A percentile compares a stretch with the other conserved stretches of the same genome.
Evolutionary conservation across 495 filamentous ascomycete species (phyloP).

Genomic region (Niebla homalea): DNA sequence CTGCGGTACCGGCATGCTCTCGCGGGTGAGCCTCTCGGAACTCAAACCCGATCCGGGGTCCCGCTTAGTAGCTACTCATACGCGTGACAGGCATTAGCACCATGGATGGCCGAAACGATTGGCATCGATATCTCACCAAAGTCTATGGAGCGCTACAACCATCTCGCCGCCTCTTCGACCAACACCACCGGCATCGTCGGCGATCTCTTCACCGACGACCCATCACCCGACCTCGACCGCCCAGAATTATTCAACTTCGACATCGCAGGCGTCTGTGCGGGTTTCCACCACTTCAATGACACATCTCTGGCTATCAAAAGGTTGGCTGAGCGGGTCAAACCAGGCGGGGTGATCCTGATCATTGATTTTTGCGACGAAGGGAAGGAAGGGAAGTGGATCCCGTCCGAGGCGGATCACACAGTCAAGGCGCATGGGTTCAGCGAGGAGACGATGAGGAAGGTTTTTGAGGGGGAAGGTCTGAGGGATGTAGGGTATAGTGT

Average conservation of each 20-base stretch:
- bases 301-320: slow-evolving; percentile 40
- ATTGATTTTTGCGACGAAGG: slow-evolving; percentile 47
- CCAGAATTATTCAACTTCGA: slow-evolving; percentile 48
- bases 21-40: no score
- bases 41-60: no score
- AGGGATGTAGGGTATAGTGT: slow-evolving; percentile 29
- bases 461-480: slow-evolving; percentile 41
- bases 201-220: slow-evolving; percentile 36
- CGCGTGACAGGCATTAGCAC: slow-evolving; percentile 43
- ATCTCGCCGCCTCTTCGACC: slow-evolving; percentile 13
- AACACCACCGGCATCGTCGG: slow-evolving; percentile 42
- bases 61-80: no score
- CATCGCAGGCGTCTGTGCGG: slow-evolving; percentile 49
- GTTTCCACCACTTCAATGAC: slow-evolving; percentile 61
- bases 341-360: slow-evolving; percentile 50
- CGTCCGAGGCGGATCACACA: slow-evolving; percentile 28
- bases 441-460: slow-evolving; percentile 32
- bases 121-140: slow-evolving; percentile 57
- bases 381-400: slow-evolving; percentile 13
- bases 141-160: slow-evolving; percentile 51
- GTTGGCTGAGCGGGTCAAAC: slow-evolving; percentile 44
- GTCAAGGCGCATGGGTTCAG: slow-evolving; percentile 47
- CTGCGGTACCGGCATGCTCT: slow-evolving; percentile 54
- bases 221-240: slow-evolving; percentile 26
- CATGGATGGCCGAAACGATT: slow-evolving; percentile 44